Percentiles rank a stretch among this genome's conserved stretches.
Evolutionary conservation across 2,329 filamentous ascomycete genomes (phyloP).

Genomic region (Aspergillus sp.): DNA sequence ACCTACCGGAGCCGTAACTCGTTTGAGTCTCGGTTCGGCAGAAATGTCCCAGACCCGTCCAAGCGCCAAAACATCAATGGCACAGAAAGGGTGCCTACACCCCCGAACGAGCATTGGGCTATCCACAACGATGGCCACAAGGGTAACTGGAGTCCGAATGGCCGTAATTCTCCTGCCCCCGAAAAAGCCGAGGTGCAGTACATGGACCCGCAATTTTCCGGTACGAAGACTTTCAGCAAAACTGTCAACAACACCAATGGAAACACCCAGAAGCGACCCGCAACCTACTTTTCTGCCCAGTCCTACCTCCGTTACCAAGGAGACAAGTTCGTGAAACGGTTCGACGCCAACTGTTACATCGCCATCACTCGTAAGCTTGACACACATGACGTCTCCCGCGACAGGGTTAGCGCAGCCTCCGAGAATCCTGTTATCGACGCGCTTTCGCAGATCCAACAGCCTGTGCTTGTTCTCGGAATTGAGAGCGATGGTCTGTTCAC

Average conservation of each 20-base stretch:
- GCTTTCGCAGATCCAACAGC: conserved; percentile 79
- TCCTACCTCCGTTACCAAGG: conserved; percentile 97
- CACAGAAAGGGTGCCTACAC: conserved; percentile 56
- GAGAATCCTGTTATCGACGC: conserved; percentile 65
- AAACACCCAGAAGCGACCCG: conserved; percentile 45
- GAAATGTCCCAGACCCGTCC: conserved; percentile 84
- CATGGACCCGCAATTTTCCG: conserved; percentile 70
- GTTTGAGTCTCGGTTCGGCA: conserved; percentile 91
- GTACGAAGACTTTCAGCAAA: conserved; percentile 56
- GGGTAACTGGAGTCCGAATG: conserved; percentile 50
- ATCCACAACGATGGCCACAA: conserved; percentile 82
- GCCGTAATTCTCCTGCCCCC: conserved; percentile 28
- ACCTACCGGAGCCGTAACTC: conserved; percentile 97
- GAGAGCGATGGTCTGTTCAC: conserved; percentile 96
- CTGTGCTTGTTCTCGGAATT: conserved; percentile 87
- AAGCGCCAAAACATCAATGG: conserved; percentile 81
- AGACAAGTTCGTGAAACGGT: conserved; percentile 92
- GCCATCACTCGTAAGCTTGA: conserved; percentile 97
- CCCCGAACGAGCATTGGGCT: conserved; percentile 71
- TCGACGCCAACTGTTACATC: conserved; percentile 98
- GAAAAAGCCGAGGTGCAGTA: conserved; percentile 37
- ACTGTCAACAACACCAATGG: conserved; percentile 35
- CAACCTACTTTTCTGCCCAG: conserved; percentile 96
- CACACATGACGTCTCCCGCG: conserved; percentile 89
- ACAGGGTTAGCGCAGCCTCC: conserved; percentile 53